Evolutionary conservation across 2,329 filamentous ascomycete genomes (phyloP).

Genomic region (Dactylellina parvicollis): DNA sequence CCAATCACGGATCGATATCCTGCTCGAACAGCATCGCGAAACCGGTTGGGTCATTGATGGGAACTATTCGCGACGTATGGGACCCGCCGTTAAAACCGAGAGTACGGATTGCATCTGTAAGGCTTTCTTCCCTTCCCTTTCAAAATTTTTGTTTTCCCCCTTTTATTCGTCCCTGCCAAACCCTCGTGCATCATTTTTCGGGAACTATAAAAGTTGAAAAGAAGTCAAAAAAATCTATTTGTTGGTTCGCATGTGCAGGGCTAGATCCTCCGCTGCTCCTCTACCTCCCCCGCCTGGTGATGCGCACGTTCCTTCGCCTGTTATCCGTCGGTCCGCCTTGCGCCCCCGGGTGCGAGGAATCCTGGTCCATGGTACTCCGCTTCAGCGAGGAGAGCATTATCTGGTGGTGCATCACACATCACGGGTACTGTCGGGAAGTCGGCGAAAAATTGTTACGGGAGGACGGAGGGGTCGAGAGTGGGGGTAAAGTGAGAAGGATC

Average conservation of each 20-base stretch:
- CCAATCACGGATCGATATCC: conserved; percentile 17
- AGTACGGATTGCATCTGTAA: conserved; percentile 47
- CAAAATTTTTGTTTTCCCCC: neutral
- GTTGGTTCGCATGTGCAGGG: conserved; percentile 17
- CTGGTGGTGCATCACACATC: conserved; percentile 38
- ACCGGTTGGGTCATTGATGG: conserved; percentile 46
- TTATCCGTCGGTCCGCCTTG: conserved; percentile 9
- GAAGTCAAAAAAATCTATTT: too few relatives aligned
- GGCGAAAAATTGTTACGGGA: conserved; percentile 13
- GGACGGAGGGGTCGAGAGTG: conserved; percentile 23
- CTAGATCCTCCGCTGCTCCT: conserved; percentile 33
- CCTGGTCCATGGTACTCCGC: neutral
- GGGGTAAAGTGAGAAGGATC: conserved; percentile 40
- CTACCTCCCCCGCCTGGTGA: conserved; percentile 40
- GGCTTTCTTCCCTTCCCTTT: neutral
- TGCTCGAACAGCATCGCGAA: conserved; percentile 14
- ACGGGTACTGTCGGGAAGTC: conserved; percentile 18
- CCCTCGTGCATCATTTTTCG: too few relatives aligned
- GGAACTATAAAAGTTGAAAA: too few relatives aligned
- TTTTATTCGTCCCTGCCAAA: too few relatives aligned
- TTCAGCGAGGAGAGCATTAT: conserved; percentile 32
- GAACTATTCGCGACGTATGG: conserved; percentile 37
- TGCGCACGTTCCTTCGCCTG: conserved; percentile 30
- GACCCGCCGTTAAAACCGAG: neutral
- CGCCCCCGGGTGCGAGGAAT: conserved; percentile 35